A percentile compares a stretch with the other conserved stretches of the same genome.
Conservation (phyloP, 2,329 filamentous ascomycete species). For the Neonectria hederae region DNA sequence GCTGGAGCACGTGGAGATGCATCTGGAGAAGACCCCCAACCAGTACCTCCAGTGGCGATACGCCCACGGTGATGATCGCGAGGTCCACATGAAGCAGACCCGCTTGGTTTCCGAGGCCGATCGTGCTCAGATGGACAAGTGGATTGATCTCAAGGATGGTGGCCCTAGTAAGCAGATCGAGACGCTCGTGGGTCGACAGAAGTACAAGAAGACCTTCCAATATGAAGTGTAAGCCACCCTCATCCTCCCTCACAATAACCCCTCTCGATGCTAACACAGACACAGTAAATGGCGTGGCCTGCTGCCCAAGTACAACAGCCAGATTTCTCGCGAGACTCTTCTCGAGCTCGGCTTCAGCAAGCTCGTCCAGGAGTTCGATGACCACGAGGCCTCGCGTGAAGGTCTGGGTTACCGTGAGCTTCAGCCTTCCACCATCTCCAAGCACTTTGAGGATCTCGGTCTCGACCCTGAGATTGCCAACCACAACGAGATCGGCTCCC, state of each 20-base stretch:
- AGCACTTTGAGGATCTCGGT: conserved; percentile 97
- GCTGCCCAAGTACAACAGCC: conserved; percentile 91
- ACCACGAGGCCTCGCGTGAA: conserved; percentile 98
- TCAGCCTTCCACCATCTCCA: conserved; percentile 91
- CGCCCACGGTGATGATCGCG: conserved; percentile 94
- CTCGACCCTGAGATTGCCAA: conserved; percentile 98
- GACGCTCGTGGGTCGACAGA: conserved; percentile 92
- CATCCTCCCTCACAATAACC: not conserved
- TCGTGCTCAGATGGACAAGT: conserved; percentile 89
- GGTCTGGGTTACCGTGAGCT: conserved; percentile 95
- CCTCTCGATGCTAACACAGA: conserved; percentile 40
- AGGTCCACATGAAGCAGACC: conserved; percentile 97
- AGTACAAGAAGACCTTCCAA: conserved; percentile 99
- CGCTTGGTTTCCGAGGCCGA: conserved; percentile 88
- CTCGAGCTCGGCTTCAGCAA: conserved; percentile 88
- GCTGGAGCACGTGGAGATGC: conserved; percentile 99
- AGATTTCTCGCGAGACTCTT: conserved; percentile 93
- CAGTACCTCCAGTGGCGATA: conserved; percentile 99
- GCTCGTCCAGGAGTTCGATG: conserved; percentile 96
- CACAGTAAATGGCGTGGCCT: conserved; percentile 86
- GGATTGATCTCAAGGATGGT: conserved; percentile 85
- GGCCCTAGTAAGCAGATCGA: conserved; percentile 82
- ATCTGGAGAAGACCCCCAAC: conserved; percentile 98
- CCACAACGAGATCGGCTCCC: conserved; percentile 96
- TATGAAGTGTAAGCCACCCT: conserved; percentile 81